phyloP scores from a whole-genome alignment of 2,329 filamentous ascomycete species.

The Aureobasidium sp. region DNA sequence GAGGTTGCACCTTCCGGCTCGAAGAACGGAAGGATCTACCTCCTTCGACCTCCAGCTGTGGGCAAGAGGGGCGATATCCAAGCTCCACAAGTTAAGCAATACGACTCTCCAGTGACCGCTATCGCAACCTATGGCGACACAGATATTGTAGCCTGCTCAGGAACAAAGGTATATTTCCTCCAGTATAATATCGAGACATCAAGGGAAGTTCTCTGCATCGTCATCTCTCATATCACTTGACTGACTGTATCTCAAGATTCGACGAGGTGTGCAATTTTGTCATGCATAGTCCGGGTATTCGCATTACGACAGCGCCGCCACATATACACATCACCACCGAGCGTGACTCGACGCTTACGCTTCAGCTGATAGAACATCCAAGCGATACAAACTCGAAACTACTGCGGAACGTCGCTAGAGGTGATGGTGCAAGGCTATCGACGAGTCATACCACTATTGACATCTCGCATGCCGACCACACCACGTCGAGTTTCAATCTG shows the following conservation, averaged over 20 bases:
- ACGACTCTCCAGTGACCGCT: slow-evolving; percentile 47
- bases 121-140: slow-evolving; percentile 49
- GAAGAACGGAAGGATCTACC: slow-evolving; percentile 41
- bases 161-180: slow-evolving; percentile 35
- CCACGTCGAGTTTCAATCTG: slow-evolving; percentile 15
- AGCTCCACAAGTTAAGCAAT: slow-evolving; percentile 22
- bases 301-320: slow-evolving; percentile 40
- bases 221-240: not conserved
- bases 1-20: slow-evolving; percentile 10
- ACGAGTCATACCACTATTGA: slow-evolving; percentile 10
- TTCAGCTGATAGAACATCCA: slow-evolving; percentile 23
- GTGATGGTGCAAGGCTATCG: not conserved
- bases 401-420: not conserved
- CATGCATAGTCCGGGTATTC: slow-evolving; percentile 35
- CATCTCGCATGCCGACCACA: slow-evolving; percentile 14
- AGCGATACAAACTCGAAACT: not conserved
- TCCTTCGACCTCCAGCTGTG: slow-evolving; percentile 36
- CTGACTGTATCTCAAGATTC: slow-evolving; percentile 1
- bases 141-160: slow-evolving; percentile 47
- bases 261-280: slow-evolving; percentile 23
- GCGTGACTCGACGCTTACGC: slow-evolving; percentile 46
- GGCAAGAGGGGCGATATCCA: slow-evolving; percentile 36
- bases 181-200: slow-evolving; percentile 28
- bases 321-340: slow-evolving; percentile 50
- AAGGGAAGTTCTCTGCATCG: not conserved